Evolutionary conservation across 1,284 basidiomycete species (phyloP), one percentile per base, ranked within the genome.

Genomic region (Uromyces viciae-fabae): DNA sequence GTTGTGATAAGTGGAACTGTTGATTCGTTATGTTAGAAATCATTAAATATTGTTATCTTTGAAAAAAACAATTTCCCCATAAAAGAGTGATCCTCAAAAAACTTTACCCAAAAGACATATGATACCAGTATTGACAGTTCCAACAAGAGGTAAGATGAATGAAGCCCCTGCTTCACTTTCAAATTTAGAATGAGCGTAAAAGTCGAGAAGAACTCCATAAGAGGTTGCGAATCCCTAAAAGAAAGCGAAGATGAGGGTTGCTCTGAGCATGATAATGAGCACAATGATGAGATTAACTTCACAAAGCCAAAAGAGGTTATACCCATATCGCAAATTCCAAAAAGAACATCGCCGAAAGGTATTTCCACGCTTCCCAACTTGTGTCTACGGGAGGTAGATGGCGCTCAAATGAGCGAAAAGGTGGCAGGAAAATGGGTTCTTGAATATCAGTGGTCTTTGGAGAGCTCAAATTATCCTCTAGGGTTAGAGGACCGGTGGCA

Each of bases 151-250:
- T 36, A 81, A 62, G 52, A 81, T 74, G 46, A 68, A 64, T 7
- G 56, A 42, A 33, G 79, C 69, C 17, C 43, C 58, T 28, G 79
- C 43, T 46, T 81, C 79, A 22, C 62, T 62, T 36, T 62, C 28
- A 66, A 81, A 75, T 38, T 72, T 71, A 28, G 69, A 64, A 49
- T 81, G 58, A 40, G 75, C 60, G 69, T 74, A 81, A 22, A 62
- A 66, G 49, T 81, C 71, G 33, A 81, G 72, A 40, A 81, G 58
- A 33, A 81, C 79, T 9, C 79, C 79, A 64, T 81, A 81, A 40
- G 79, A 81, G 64, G 31, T 17, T 38, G 58, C 60, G 46, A 81
- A 81, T 15, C 79, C 79, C 79, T 81, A 19, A 38, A 40, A 79
- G 31, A 46, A 68, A 71, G 28, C 40, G 9, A 36, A 36, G 3